Conservation (phyloP, 1,284 basidiomycete species). For the Sphaerobolus stellatus region DNA sequence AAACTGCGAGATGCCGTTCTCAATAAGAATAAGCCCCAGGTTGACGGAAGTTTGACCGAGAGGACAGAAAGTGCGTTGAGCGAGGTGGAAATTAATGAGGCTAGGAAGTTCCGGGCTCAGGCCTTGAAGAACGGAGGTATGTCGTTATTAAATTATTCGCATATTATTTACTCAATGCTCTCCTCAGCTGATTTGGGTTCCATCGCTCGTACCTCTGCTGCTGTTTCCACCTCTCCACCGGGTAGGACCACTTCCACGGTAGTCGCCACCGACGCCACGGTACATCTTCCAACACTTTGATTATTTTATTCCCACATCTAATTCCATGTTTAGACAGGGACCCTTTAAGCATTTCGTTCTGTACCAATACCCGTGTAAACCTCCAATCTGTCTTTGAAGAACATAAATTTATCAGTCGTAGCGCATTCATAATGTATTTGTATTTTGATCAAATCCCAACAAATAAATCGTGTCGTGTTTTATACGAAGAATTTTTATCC, state of each 20-base stretch:
- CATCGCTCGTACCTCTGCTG: conserved; percentile 80
- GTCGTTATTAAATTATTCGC: conserved; percentile 19
- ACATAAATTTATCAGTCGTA: too few relatives aligned
- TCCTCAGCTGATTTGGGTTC: conserved; percentile 64
- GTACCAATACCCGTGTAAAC: too few relatives aligned
- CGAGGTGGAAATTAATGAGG: conserved; percentile 65
- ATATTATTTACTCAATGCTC: conserved; percentile 10
- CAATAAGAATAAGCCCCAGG: conserved; percentile 1
- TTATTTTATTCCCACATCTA: too few relatives aligned
- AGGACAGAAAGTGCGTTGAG: conserved; percentile 32
- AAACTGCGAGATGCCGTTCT: not conserved
- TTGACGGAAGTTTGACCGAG: conserved; percentile 4
- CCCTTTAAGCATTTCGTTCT: too few relatives aligned
- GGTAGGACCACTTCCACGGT: conserved; percentile 28
- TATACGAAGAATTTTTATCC: too few relatives aligned
- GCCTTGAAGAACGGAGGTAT: conserved; percentile 58
- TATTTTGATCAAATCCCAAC: too few relatives aligned
- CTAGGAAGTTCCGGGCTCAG: conserved; percentile 64
- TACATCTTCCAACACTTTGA: conserved; percentile 24
- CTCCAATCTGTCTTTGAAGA: too few relatives aligned
- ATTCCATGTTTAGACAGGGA: too few relatives aligned
- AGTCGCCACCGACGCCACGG: conserved; percentile 39
- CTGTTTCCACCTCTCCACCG: conserved; percentile 65
- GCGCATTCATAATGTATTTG: too few relatives aligned
- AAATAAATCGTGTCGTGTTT: too few relatives aligned